Percentiles rank a stretch among this genome's conserved stretches.
phyloP scores from a whole-genome alignment of 2,329 filamentous ascomycete genomes.

The Allantophomopsis lycopodina region DNA sequence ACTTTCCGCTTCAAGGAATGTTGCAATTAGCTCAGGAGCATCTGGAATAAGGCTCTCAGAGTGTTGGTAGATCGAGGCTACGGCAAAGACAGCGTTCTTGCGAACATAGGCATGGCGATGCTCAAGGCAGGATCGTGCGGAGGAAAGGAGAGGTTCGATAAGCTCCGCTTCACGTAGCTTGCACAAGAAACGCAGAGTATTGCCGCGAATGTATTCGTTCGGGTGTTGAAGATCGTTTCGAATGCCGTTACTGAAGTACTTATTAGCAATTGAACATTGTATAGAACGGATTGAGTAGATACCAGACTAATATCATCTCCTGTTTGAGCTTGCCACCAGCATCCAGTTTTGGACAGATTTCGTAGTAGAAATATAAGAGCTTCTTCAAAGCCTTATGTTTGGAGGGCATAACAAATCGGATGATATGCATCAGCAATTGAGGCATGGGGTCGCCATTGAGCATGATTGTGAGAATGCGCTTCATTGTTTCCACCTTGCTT shows the following conservation, averaged over 20 bases:
- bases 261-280: conserved; percentile 1
- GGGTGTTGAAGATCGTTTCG: conserved; percentile 93
- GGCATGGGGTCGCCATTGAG: conserved; percentile 96
- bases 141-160: conserved; percentile 88
- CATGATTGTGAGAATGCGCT: conserved; percentile 93
- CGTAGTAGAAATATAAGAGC: conserved; percentile 97
- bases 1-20: conserved; percentile 81
- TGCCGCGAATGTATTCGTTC: conserved; percentile 96
- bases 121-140: conserved; percentile 82
- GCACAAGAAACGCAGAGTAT: conserved; percentile 94
- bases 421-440: conserved; percentile 96
- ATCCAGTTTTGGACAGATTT: conserved; percentile 95
- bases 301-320: conserved; percentile 99
- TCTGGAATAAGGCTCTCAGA: conserved; percentile 88
- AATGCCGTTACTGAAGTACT: conserved; percentile 69
- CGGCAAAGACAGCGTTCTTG: conserved; percentile 93
- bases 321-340: conserved; percentile 90
- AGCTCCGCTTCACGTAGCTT: conserved; percentile 93
- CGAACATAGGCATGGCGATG: conserved; percentile 95
- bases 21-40: conserved; percentile 79
- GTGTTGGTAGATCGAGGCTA: conserved; percentile 85
- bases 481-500: conserved; percentile 89
- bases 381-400: conserved; percentile 97
- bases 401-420: conserved; percentile 98
- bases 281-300: conserved; percentile 14